Percentiles rank a stretch among this genome's conserved stretches.
Evolutionary conservation across 1,139 yeast genomes (phyloP).

Genomic region (Geotrichum reessii): DNA sequence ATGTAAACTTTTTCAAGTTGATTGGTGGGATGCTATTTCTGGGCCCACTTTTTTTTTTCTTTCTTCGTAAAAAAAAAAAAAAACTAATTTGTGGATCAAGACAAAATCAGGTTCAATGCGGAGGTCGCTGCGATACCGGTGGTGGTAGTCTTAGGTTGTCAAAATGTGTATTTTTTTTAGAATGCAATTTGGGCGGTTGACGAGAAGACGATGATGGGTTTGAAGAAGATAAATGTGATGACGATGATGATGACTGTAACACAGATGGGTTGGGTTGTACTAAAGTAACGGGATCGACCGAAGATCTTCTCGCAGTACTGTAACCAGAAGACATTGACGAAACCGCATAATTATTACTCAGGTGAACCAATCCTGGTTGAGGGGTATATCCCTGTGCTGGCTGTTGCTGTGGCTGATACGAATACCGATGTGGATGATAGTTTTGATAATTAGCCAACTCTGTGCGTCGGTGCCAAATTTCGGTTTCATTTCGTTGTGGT

Average conservation of each 20-base stretch:
- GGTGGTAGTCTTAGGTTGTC: constrained; percentile 17
- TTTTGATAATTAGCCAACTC: constrained; percentile 4
- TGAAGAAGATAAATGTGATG: constrained; percentile 25
- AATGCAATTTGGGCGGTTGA: constrained; percentile 3
- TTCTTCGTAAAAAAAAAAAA: no score
- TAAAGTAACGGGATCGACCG: neutral
- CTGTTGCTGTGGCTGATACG: constrained; percentile 9
- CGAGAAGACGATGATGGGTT: neutral
- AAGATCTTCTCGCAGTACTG: neutral
- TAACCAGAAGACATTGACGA: neutral
- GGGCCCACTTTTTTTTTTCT: no score
- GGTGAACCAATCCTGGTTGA: neutral
- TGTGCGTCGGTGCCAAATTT: constrained; percentile 15
- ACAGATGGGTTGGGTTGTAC: neutral
- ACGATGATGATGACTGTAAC: constrained; percentile 6
- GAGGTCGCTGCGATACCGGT: constrained; percentile 10
- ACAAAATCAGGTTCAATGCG: neutral
- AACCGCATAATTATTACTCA: neutral
- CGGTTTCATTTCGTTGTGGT: constrained; percentile 45
- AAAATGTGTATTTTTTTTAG: constrained; percentile 11
- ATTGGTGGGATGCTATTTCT: no score
- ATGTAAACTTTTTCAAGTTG: no score
- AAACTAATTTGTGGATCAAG: no score
- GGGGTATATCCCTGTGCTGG: neutral
- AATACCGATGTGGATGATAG: neutral